Conservation (phyloP, 78 protist genomes). For the Polysphondylium violaceum region DNA sequence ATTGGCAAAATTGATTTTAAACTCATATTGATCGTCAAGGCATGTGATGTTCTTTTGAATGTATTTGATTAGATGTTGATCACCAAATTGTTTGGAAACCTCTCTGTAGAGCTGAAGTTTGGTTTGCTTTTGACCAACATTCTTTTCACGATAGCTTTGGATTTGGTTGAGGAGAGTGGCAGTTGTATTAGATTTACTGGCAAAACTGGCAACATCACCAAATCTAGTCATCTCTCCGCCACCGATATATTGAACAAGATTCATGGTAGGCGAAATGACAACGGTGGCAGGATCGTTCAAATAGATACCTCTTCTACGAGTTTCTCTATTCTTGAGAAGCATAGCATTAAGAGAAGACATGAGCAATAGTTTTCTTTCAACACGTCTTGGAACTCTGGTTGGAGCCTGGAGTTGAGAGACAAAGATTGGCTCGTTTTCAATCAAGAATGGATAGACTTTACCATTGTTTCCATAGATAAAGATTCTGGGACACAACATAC, state of each 20-base stretch:
- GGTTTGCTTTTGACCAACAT: background rate
- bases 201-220: too few species aligned
- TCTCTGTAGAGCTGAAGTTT: constrained; percentile 41
- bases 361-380: constrained; percentile 60
- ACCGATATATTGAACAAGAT: constrained; percentile 38
- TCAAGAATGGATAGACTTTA: constrained; percentile 33
- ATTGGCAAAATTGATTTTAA: constrained; percentile 33
- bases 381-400: background rate
- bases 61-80: background rate
- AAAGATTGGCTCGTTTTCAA: constrained; percentile 36
- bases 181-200: background rate
- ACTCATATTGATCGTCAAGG: constrained; percentile 54
- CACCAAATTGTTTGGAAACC: constrained; percentile 30
- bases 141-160: too few species aligned
- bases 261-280: background rate
- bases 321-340: constrained; percentile 51
- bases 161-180: background rate
- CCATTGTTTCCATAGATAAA: constrained; percentile 54
- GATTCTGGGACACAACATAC: constrained; percentile 59
- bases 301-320: constrained; percentile 48
- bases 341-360: constrained; percentile 27
- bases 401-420: background rate
- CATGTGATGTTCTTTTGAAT: background rate
- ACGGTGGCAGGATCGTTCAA: constrained; percentile 11
- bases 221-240: too few species aligned